Base-by-base conservation (phyloP, 805 yeast genomes). In the Lipomyces chichibuensis region DNA sequence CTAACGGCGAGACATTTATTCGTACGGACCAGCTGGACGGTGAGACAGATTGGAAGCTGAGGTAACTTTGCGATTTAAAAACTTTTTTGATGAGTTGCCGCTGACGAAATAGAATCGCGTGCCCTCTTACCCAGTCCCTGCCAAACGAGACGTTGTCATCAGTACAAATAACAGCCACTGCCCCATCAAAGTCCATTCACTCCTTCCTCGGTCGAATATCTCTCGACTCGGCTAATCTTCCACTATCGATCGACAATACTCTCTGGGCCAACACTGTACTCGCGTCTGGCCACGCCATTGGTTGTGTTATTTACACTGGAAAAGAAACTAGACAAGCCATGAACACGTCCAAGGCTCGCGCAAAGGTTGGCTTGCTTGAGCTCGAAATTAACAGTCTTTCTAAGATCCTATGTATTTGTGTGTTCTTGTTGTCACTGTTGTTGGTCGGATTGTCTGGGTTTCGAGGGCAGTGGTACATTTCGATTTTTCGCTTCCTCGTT, bases 21-120 rank as follows among this genome's bases (percentile, higher is more conserved):
- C 90, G 96, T 74, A 95, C 99, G 0, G 99, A 95, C 80, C 99
- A 95, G 79, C 82, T 95, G 60, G 99, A 95, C 78, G 99, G 99
- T 75, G 99, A 95, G 78, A 95, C 99, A 5, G 99, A 95, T 79
- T 95, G 99, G 99, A 95, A 95, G 77, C 81, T 95, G 64, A 82
- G 99, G 67, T 66, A 59, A 5, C 29, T 49, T 8, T 17, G 13
- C 23, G 13, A 13, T 51, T 51, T 53, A 20, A 25, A 25, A n/a
- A 8, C 43, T 29, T 1, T 33, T 27, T 25, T 37, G n/a, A 43
- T n/a, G 52, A 14, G 23, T n/a, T 37, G 20, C 60, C 54, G 32
- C 35, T 33, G 17, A 9, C 25, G 14, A 32, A 27, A 14, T 20
- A 67, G 70, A 58, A 69, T 69, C 51, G 71, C 71, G 13, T 66